These are phyloP conservation scores for Fusarium brachygibbosum DNA, from an alignment of 2,329 filamentous ascomycete species.

Conservation along the genomic window DNA sequence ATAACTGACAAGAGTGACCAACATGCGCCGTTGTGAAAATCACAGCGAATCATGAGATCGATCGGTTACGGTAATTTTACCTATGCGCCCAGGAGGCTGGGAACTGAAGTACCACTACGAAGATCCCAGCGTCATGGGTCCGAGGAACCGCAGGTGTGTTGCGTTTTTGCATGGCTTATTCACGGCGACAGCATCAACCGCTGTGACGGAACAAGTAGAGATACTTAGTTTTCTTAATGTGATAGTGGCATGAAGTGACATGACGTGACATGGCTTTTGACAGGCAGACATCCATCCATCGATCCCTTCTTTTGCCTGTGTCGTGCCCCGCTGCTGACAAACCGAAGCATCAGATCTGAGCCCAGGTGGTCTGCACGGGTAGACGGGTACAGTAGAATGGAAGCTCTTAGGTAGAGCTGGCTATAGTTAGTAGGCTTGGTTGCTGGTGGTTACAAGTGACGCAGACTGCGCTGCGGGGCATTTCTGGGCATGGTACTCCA, in stretches of 20 bases:
- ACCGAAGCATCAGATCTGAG: constrained; percentile 15
- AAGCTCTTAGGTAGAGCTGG: constrained; percentile 7
- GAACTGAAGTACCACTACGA: constrained; percentile 38
- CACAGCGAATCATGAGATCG: constrained; percentile 38
- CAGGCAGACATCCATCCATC: background rate
- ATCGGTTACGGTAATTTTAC: constrained; percentile 16
- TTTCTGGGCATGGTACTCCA: constrained; percentile 26
- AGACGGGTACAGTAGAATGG: too few species aligned
- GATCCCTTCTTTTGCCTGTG: constrained; percentile 3
- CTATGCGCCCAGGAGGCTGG: constrained; percentile 37
- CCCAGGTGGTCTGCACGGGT: background rate
- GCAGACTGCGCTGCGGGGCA: constrained; percentile 38
- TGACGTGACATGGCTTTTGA: constrained; percentile 9
- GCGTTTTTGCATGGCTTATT: constrained; percentile 15
- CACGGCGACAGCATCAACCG: constrained; percentile 31
- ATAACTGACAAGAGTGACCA: constrained; percentile 14
- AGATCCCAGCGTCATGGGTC: constrained; percentile 40
- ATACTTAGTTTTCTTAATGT: constrained; percentile 21
- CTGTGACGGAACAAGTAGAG: constrained; percentile 23
- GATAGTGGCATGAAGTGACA: constrained; percentile 21
- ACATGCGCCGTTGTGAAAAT: constrained; percentile 16
- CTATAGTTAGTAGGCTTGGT: constrained; percentile 10
- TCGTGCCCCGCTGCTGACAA: constrained; percentile 42
- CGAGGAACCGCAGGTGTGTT: constrained; percentile 10
- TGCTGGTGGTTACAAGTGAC: constrained; percentile 37